phyloP scores from a whole-genome alignment of 1,284 basidiomycete genomes.

The Anthracocystis setariae region DNA sequence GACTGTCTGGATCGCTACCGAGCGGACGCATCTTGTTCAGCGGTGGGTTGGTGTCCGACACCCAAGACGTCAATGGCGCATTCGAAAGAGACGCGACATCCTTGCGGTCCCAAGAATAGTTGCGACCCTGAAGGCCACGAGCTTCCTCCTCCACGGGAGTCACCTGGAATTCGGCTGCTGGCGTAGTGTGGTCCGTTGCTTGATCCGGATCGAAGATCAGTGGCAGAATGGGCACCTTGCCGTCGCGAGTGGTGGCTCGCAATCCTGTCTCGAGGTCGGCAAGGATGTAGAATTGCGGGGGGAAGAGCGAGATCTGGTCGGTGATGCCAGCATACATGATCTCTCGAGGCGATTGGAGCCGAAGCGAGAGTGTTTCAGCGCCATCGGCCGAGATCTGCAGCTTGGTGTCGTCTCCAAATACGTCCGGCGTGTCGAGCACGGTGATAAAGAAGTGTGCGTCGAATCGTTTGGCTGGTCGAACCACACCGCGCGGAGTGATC shows the following conservation, averaged over 20 bases:
- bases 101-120: slow-evolving; percentile 57
- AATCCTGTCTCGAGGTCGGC: slow-evolving; percentile 53
- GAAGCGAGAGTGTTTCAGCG: slow-evolving; percentile 52
- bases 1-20: slow-evolving; percentile 21
- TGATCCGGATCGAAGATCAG: slow-evolving; percentile 47
- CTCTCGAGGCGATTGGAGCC: slow-evolving; percentile 41
- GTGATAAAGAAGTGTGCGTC: slow-evolving; percentile 64
- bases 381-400: slow-evolving; percentile 55
- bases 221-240: slow-evolving; percentile 27
- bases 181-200: slow-evolving; percentile 13
- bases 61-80: slow-evolving; percentile 28
- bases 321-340: slow-evolving; percentile 52
- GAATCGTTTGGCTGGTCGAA: slow-evolving; percentile 61
- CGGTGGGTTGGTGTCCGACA: slow-evolving; percentile 39
- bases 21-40: slow-evolving; percentile 31
- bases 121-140: slow-evolving; percentile 35
- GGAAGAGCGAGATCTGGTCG: slow-evolving; percentile 57
- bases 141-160: slow-evolving; percentile 58
- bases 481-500: slow-evolving; percentile 59
- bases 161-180: slow-evolving; percentile 41
- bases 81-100: slow-evolving; percentile 5
- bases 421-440: slow-evolving; percentile 48
- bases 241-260: slow-evolving; percentile 2
- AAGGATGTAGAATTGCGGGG: slow-evolving; percentile 62
- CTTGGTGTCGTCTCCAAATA: slow-evolving; percentile 37